Conservation (phyloP, 225 moss, liverwort and hornwort genomes). For the Pseudisothecium myosuroides region DNA sequence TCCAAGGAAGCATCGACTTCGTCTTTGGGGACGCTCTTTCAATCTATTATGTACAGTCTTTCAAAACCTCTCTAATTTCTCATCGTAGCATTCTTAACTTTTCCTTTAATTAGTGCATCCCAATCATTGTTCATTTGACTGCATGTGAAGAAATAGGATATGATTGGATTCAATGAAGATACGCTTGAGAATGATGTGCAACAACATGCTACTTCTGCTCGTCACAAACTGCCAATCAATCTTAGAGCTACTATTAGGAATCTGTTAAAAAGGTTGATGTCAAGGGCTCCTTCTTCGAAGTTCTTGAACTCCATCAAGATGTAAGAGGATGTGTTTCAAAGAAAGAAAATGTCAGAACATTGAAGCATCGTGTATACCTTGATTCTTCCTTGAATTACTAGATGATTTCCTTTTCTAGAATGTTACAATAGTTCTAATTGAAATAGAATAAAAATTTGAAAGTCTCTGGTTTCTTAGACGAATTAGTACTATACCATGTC, state of each 20-base stretch:
- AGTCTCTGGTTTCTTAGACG: too few species aligned
- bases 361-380: not conserved
- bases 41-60: constrained; percentile 19
- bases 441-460: not conserved
- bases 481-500: too few species aligned
- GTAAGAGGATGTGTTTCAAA: not conserved
- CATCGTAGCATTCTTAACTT: not conserved
- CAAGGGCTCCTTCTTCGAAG: too few species aligned
- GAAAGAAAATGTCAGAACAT: not conserved
- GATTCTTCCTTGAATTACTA: not conserved
- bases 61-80: not conserved
- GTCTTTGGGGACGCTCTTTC: constrained; percentile 47
- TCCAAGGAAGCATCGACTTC: constrained; percentile 53
- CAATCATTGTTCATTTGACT: not conserved
- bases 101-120: not conserved
- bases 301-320: not conserved
- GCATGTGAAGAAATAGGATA: not conserved
- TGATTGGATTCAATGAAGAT: not conserved
- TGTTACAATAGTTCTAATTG: not conserved
- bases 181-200: not conserved
- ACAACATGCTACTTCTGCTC: not conserved
- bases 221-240: not conserved
- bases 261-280: not conserved
- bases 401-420: not conserved
- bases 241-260: not conserved